Conservation (phyloP, 2,329 filamentous ascomycete genomes). For the Cercospora citrullina region DNA sequence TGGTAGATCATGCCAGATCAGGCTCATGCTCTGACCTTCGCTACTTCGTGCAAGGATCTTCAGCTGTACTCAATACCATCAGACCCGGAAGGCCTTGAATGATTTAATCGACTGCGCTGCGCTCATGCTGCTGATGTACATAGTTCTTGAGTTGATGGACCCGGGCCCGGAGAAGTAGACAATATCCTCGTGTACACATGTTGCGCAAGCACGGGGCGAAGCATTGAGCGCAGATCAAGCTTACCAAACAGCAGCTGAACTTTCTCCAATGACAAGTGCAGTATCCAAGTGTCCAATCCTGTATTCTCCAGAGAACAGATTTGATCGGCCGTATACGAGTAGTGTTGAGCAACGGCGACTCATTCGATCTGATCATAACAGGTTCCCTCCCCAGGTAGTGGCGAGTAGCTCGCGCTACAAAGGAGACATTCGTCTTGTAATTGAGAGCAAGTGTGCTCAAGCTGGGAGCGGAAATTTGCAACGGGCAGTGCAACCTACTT, state of each 20-base stretch:
- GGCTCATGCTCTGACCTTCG: neutral
- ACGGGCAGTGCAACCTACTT: neutral
- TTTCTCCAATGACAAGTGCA: neutral
- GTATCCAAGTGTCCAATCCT: neutral
- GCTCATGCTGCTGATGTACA: too few relatives aligned
- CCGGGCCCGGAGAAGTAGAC: too few relatives aligned
- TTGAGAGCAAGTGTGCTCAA: neutral
- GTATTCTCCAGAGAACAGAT: neutral
- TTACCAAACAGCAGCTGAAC: neutral
- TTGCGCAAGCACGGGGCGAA: neutral
- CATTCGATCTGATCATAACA: neutral
- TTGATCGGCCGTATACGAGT: neutral
- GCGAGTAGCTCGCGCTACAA: neutral
- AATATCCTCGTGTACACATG: too few relatives aligned
- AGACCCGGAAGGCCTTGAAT: too few relatives aligned
- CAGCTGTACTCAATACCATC: too few relatives aligned
- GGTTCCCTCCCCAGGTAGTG: neutral
- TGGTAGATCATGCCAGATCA: neutral
- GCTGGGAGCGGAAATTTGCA: neutral
- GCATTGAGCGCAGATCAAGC: neutral
- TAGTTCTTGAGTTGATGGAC: too few relatives aligned
- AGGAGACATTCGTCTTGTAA: neutral
- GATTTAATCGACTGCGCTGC: too few relatives aligned
- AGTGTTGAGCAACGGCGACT: neutral
- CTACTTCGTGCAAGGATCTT: too few relatives aligned